Evolutionary conservation across 345 rosid species (phyloP), one percentile per base, ranked within the genome.

Genomic region (Streptanthus diversifolius): DNA sequence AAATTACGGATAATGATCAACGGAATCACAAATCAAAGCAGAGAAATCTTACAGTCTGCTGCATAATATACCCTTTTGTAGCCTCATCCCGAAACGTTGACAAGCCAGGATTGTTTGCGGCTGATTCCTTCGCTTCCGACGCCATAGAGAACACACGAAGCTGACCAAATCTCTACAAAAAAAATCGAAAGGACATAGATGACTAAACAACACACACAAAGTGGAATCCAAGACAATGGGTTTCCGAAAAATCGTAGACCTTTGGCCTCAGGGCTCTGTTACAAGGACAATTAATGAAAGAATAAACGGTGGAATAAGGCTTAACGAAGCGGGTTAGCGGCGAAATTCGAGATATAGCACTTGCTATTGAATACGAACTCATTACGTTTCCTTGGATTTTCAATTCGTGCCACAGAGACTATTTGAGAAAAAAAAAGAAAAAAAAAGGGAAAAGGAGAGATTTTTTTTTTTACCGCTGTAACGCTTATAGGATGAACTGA

Each of bases 11-110:
- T 44, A 43, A n/a, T 33, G 18, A 3, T 22, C 15, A 35, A 54
- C 9, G 3, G 1, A 29, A 14, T 37, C 32, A 7, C 24, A 40
- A 56, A 45, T 67, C 24, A 18, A 68, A 33, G 25, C 35, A 55
- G 33, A 48, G 61, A n/a, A 40, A 52, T 29, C 77, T 80, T 80
- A 89, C 97, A 58, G 96, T 95, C 78, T 91, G 97, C 72, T 90
- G 99, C 93, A 95, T 83, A 82, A 95, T 39, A 62, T 91, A 91
- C 27, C 88, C 90, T 15, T 84, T 85, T 68, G 96, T 91, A 77
- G 92, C 93, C 62, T 86, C 90, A 75, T 95, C 97, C 3, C 73
- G 75, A 21, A 72, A 63, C 30, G 85, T 44, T 19, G 83, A 83
- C 40, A 91, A 81, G 13, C 97, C 99, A n/a, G 96, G 96, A 58